A percentile compares a stretch with the other conserved stretches of the same genome.
These are phyloP conservation scores for Wickerhamiella australiensis DNA, from an alignment of 805 yeast species.

Conservation along the genomic window DNA sequence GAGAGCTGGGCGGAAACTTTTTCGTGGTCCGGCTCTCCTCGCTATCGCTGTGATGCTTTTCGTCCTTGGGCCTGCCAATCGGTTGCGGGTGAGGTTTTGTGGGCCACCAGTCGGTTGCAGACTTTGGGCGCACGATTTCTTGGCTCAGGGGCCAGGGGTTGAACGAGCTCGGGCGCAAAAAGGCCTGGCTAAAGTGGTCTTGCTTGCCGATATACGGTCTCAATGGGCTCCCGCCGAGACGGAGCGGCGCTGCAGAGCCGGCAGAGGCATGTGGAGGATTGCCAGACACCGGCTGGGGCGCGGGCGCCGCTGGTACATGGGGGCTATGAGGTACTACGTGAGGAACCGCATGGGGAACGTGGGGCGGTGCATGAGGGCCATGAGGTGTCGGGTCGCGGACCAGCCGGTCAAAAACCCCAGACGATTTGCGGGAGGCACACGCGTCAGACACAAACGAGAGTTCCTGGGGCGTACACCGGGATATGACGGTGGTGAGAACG, in stretches of 20 bases:
- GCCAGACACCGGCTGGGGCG: too few species aligned
- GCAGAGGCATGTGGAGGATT: too few species aligned
- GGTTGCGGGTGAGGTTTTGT: conserved; percentile 8
- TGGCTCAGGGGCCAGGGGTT: conserved; percentile 22
- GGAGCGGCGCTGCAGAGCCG: conserved; percentile 4
- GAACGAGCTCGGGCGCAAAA: conserved; percentile 16
- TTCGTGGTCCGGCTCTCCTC: conserved; percentile 5
- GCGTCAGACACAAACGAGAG: background rate
- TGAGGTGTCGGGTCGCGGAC: conserved; percentile 1
- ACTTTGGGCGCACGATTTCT: conserved; percentile 24
- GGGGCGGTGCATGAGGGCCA: background rate
- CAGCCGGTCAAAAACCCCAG: conserved; percentile 10
- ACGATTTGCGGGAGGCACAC: background rate
- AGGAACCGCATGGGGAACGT: too few species aligned
- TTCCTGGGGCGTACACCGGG: conserved; percentile 20
- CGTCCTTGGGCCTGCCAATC: conserved; percentile 10
- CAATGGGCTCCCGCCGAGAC: conserved; percentile 11
- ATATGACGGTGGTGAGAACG: conserved; percentile 29
- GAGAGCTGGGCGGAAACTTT: background rate
- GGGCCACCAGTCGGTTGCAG: conserved; percentile 20
- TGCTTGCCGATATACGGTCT: conserved; percentile 22
- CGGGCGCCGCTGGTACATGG: background rate
- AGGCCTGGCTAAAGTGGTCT: conserved; percentile 14
- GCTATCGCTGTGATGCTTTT: conserved; percentile 8
- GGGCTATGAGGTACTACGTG: background rate